Evolutionary conservation across 441 rosid genomes (phyloP).

Genomic region (Erodium texanum): DNA sequence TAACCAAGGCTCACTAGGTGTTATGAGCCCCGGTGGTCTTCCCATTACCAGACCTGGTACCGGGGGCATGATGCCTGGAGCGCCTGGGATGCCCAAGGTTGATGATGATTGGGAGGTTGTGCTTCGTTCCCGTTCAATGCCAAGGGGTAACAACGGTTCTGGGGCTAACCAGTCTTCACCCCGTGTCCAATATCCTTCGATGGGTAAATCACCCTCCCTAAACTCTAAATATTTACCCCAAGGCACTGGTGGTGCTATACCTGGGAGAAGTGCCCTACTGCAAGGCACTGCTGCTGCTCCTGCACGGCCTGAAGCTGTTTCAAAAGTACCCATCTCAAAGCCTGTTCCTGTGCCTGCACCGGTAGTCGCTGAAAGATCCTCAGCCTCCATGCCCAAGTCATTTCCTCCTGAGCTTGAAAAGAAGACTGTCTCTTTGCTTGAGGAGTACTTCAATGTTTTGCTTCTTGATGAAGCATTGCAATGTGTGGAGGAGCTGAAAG

Average conservation of each 20-base stretch:
- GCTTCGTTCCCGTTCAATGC: slow-evolving; percentile 47
- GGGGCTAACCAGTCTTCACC: slow-evolving; percentile 16
- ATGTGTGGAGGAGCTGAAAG: slow-evolving; percentile 60
- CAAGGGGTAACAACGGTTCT: slow-evolving; percentile 55
- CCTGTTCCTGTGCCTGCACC: slow-evolving; percentile 14
- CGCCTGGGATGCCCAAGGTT: slow-evolving; percentile 80
- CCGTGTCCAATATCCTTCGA: slow-evolving; percentile 31
- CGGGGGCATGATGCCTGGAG: slow-evolving; percentile 71
- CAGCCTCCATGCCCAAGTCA: slow-evolving; percentile 27
- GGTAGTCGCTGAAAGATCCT: background rate
- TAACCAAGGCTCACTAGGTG: slow-evolving; percentile 32
- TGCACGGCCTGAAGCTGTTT: slow-evolving; percentile 4
- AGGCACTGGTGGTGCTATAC: slow-evolving; percentile 51
- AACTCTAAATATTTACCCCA: slow-evolving; percentile 61
- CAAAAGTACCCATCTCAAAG: background rate
- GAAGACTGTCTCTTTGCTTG: slow-evolving; percentile 51
- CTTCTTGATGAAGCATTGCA: slow-evolving; percentile 62
- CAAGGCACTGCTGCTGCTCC: slow-evolving; percentile 39
- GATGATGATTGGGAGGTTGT: slow-evolving; percentile 79
- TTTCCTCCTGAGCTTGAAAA: slow-evolving; percentile 38
- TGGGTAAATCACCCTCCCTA: slow-evolving; percentile 40
- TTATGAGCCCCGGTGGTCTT: slow-evolving; percentile 44
- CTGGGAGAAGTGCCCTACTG: slow-evolving; percentile 64
- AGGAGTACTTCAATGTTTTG: slow-evolving; percentile 58
- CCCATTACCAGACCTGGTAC: slow-evolving; percentile 40